Base-by-base conservation (phyloP, 768 basidiomycete species). In the Rhodotorula paludigena region DNA sequence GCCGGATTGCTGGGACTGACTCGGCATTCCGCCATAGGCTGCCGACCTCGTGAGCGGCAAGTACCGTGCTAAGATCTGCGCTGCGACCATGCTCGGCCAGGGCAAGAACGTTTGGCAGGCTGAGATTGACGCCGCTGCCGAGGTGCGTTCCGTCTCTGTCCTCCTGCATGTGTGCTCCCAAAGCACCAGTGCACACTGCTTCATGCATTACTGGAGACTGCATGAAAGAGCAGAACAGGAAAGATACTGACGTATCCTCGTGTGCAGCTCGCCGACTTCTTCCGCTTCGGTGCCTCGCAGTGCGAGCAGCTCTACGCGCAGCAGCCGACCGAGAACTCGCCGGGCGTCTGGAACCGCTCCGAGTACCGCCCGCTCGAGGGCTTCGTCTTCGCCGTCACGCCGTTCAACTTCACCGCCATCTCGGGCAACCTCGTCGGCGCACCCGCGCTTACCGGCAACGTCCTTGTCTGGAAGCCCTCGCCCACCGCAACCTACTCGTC, bases 91-190 rank as follows among this genome's bases (percentile, higher is more conserved):
- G 80, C 83, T 99, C 54, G 96, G 96, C 23, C 96, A 99, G 80
- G 96, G 96, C 48, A 99, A 99, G 85, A 99, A 97, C 77, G 87
- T 84, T 23, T 99, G 96, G 96, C 96, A 99, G 81, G 96, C 96
- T 23, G 96, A 99, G 83, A 98, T 99, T 70, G 96, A 99, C 78
- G 91, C 96, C 61, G 96, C 92, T 25, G 94, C 96, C 8, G 96
- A 99, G 87, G 91, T 90, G 64, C 49, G 84, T 78, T 18, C 25
- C 48, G 8, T 25, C 38, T 57, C 28, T 12, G 23, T 2, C 7
- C 5, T 20, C 11, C 12, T 21, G 2, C 47, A 12, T 5, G 8
- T 28, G n/a, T 12, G 14, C 14, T 3, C 2, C n/a, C n/a, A 28
- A 25, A n/a, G n/a, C n/a, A n/a, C n/a, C n/a, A n/a, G n/a, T n/a